Base-by-base conservation (phyloP, 495 filamentous ascomycete species). In the Neurospora africana region DNA sequence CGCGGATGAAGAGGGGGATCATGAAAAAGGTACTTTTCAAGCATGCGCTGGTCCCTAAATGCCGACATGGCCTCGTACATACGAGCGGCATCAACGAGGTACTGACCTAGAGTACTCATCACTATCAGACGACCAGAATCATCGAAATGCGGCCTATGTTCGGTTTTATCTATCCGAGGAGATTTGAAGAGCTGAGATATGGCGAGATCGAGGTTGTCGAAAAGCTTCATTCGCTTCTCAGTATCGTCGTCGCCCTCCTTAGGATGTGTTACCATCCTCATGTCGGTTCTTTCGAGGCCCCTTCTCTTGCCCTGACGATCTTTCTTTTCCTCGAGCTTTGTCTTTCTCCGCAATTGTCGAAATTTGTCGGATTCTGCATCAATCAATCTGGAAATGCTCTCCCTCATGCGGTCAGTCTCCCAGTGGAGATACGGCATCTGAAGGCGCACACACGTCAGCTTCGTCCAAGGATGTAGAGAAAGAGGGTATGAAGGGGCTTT, bases 351-450 rank as follows among this genome's bases (percentile, higher is more conserved):
- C 2, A 19, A 44, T 27, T 8, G 69, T 1, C 70, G 73, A 3
- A 75, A 39, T 1, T 76, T 70, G 13, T 70, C 69, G 3, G 47
- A 70, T 70, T 74, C 76, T 9, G n/a, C 38, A 17, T 44, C 72
- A 43, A 74, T 72, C 68, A 33, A 73, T 10, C 76, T 74, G 30
- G 78, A 69, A 19, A 73, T 75, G 68, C 73, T 73, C 70, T 71
- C 83, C 74, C 81, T 76, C 70, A 81, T 85, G 35, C 81, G 75
- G 68, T 81, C 82, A 38, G 88, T 90, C 41, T 92, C 90, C 77
- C 89, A 92, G 74, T 91, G 89, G 4, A 92, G 79, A 72, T 90
- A 92, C 2, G 89, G 89, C 89, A 91, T 91, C 82, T n/a, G n/a
- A n/a, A n/a, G n/a, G n/a, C n/a, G n/a, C n/a, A n/a, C n/a, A n/a